Evolutionary conservation across 257 asterid species (phyloP).

Genomic region (Pogostemon cablin): DNA sequence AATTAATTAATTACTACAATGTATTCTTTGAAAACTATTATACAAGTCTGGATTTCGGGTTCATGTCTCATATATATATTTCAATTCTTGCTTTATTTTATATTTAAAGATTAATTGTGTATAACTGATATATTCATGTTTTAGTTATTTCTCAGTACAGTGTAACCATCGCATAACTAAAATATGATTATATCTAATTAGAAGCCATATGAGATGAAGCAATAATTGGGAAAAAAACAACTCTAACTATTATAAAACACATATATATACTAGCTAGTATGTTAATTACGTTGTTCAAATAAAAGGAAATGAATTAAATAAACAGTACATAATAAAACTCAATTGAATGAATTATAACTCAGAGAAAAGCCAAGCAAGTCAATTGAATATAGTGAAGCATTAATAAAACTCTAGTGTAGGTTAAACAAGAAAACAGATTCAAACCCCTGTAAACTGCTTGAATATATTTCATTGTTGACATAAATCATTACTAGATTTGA

Average conservation of each 20-base stretch:
- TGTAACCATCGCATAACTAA: no score
- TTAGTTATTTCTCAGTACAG: no score
- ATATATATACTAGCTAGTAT: no score
- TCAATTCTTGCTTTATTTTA: no score
- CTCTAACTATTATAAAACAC: no score
- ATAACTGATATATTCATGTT: no score
- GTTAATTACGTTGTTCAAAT: not conserved
- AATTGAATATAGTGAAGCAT: not conserved
- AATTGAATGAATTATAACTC: not conserved
- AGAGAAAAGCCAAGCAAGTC: not conserved
- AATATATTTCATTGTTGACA: constrained; percentile 34
- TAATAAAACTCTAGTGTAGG: not conserved
- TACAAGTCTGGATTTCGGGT: not conserved
- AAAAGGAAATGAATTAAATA: not conserved
- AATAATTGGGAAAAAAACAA: no score
- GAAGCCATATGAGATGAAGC: no score
- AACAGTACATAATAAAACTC: not conserved
- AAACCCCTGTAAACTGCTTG: not conserved
- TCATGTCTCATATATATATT: no score
- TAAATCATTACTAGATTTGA: constrained; percentile 34
- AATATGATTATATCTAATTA: no score
- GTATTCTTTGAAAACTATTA: not conserved
- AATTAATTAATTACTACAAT: not conserved
- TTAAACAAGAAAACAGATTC: not conserved
- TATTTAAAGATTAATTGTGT: no score